A percentile compares a stretch with the other conserved stretches of the same genome.
phyloP scores from a whole-genome alignment of 352 stramenopile species.

The Thalassiosira gravida region DNA sequence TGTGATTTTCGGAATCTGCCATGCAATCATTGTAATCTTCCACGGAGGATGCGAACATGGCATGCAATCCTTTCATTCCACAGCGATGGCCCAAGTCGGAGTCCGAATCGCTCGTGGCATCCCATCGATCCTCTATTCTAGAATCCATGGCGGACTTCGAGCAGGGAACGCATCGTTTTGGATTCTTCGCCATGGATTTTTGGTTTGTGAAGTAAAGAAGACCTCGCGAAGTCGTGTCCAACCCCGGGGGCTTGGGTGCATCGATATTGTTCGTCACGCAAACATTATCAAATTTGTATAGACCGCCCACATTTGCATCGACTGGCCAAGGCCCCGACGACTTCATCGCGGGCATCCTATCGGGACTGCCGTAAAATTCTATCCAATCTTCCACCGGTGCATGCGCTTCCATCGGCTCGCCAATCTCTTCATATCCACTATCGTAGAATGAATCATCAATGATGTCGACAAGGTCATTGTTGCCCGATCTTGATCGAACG shows the following conservation, averaged over 20 bases:
- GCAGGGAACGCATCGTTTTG: slow-evolving; percentile 39
- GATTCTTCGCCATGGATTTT: slow-evolving; percentile 37
- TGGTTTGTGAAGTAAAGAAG: slow-evolving; percentile 46
- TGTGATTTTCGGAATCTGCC: slow-evolving; percentile 20
- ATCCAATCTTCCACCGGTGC: slow-evolving; percentile 23
- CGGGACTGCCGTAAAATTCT: slow-evolving; percentile 26
- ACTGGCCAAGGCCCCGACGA: slow-evolving; percentile 20
- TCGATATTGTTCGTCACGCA: slow-evolving; percentile 50
- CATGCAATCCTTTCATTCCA: slow-evolving; percentile 43
- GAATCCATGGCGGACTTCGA: slow-evolving; percentile 2
- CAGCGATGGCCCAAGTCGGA: slow-evolving; percentile 26
- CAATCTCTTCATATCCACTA: slow-evolving; percentile 6
- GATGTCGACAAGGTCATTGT: neutral
- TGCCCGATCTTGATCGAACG: neutral
- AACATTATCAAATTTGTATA: slow-evolving; percentile 43
- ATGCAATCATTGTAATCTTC: slow-evolving; percentile 43
- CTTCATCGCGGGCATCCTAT: slow-evolving; percentile 13
- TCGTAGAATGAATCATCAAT: neutral
- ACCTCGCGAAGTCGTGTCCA: slow-evolving; percentile 28
- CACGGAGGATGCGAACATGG: slow-evolving; percentile 31
- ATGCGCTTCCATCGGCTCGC: slow-evolving; percentile 11
- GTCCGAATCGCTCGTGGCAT: neutral
- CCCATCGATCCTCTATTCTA: slow-evolving; percentile 13
- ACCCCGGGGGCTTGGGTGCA: slow-evolving; percentile 16
- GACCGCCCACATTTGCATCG: slow-evolving; percentile 7